Percentiles rank a stretch among this genome's conserved stretches.
These are phyloP conservation scores for Bothriochloa decipiens DNA, from an alignment of 176 grass and related monocot genomes.

Conservation along the genomic window DNA sequence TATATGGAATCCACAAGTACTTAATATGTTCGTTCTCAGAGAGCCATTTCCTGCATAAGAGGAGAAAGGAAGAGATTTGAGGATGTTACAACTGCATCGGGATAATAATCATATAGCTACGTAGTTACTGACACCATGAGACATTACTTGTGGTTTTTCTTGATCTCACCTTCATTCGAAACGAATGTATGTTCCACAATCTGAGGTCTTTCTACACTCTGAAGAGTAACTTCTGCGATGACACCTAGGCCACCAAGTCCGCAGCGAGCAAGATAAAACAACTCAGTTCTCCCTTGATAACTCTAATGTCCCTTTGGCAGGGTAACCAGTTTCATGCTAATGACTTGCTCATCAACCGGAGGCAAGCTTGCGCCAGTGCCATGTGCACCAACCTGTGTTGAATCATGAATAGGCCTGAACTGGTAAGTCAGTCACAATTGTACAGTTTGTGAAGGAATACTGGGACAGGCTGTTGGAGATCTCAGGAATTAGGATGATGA, in stretches of 20 bases:
- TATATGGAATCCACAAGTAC: conserved; percentile 91
- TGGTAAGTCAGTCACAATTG: too few species aligned
- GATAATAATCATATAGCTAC: conserved; percentile 26
- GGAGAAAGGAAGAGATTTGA: conserved; percentile 24
- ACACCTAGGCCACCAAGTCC: conserved; percentile 76
- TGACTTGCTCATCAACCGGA: conserved; percentile 78
- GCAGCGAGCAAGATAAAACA: conserved; percentile 38
- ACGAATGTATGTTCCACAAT: conserved; percentile 90
- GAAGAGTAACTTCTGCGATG: conserved; percentile 76
- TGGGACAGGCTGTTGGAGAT: too few species aligned
- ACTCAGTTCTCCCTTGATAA: conserved; percentile 79
- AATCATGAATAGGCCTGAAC: too few species aligned
- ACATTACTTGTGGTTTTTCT: conserved; percentile 92
- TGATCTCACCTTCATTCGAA: conserved; percentile 68
- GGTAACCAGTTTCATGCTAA: conserved; percentile 94
- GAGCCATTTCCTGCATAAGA: conserved; percentile 79
- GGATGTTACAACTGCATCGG: not conserved
- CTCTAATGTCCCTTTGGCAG: conserved; percentile 79
- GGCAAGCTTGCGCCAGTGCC: too few species aligned
- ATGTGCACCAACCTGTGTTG: too few species aligned
- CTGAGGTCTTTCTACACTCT: too few species aligned
- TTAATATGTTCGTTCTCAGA: conserved; percentile 83
- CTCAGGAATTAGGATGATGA: too few species aligned
- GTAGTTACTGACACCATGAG: conserved; percentile 1
- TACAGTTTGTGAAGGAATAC: too few species aligned